phyloP scores from a whole-genome alignment of 2,329 filamentous ascomycete species.

The Fusarium nygamai region DNA sequence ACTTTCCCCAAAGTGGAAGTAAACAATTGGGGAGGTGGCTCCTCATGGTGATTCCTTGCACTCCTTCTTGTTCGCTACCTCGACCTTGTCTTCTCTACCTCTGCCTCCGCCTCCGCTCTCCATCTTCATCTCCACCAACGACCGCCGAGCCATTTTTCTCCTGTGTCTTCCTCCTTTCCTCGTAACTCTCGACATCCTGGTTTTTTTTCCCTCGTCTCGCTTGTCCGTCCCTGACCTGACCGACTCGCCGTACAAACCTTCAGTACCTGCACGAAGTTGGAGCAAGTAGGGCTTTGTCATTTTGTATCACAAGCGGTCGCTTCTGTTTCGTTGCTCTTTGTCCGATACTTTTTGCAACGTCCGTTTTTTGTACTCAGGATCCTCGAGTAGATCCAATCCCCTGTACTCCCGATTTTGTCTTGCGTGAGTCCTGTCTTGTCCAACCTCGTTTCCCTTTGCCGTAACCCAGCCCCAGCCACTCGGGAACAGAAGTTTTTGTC shows the following conservation, averaged over 20 bases:
- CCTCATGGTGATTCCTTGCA: conserved; percentile 1
- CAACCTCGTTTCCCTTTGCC: conserved; percentile 23
- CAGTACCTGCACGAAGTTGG: neutral
- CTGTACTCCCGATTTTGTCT: conserved; percentile 38
- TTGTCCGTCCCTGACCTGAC: conserved; percentile 2
- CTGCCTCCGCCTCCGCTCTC: conserved; percentile 24
- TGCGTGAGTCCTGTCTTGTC: conserved; percentile 38
- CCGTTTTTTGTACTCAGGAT: conserved; percentile 33
- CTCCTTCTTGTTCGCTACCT: conserved; percentile 23
- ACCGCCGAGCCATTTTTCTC: conserved; percentile 30
- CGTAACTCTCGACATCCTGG: conserved; percentile 33
- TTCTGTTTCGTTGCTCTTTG: conserved; percentile 31
- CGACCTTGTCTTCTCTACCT: conserved; percentile 10
- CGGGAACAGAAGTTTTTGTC: conserved; percentile 6
- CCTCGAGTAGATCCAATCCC: conserved; percentile 42
- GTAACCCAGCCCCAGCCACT: conserved; percentile 29
- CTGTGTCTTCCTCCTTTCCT: conserved; percentile 23
- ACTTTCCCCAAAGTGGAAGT: conserved; percentile 42
- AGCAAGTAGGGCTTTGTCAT: conserved; percentile 3
- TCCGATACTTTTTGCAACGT: conserved; percentile 31
- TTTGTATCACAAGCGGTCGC: conserved; percentile 24
- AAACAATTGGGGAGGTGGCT: conserved; percentile 32
- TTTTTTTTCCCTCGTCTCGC: conserved; percentile 10
- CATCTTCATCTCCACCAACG: conserved; percentile 27
- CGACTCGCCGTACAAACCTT: conserved; percentile 22